These are phyloP conservation scores for Berberis thunbergii DNA, from an alignment of 164 flowering plant genomes.

Conservation along the genomic window DNA sequence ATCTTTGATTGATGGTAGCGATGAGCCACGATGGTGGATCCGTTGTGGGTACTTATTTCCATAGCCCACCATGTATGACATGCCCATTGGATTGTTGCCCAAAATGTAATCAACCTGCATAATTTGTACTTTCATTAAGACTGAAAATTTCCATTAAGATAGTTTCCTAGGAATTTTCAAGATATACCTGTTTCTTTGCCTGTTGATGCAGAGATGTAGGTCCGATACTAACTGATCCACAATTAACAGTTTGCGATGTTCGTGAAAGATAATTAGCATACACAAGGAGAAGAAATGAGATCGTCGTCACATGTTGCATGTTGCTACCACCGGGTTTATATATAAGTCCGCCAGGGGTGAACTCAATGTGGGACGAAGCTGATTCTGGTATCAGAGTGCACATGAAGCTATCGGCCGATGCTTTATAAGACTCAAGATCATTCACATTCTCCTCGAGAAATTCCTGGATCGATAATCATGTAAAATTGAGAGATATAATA, in stretches of 20 bases:
- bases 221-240: slow-evolving; percentile 44
- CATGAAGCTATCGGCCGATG: slow-evolving; percentile 88
- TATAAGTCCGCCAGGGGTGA: slow-evolving; percentile 83
- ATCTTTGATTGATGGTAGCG: slow-evolving; percentile 65
- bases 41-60: slow-evolving; percentile 56
- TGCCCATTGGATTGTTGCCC: slow-evolving; percentile 69
- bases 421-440: slow-evolving; percentile 61
- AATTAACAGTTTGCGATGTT: slow-evolving; percentile 50
- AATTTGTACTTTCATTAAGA: neutral
- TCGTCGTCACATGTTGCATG: slow-evolving; percentile 76
- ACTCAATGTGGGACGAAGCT: slow-evolving; percentile 63
- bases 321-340: slow-evolving; percentile 95
- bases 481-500: neutral
- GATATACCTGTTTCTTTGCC: slow-evolving; percentile 40
- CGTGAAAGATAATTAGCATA: slow-evolving; percentile 65
- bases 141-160: neutral
- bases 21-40: slow-evolving; percentile 89
- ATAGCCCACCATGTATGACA: slow-evolving; percentile 95
- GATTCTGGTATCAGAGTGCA: slow-evolving; percentile 79
- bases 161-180: neutral
- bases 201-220: slow-evolving; percentile 49
- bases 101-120: slow-evolving; percentile 75
- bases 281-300: slow-evolving; percentile 77
- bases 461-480: slow-evolving; percentile 37
- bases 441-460: slow-evolving; percentile 54